Percentiles rank a stretch among this genome's conserved stretches.
Conservation (phyloP, 2,329 filamentous ascomycete genomes). For the Penicillium brevicompactum region DNA sequence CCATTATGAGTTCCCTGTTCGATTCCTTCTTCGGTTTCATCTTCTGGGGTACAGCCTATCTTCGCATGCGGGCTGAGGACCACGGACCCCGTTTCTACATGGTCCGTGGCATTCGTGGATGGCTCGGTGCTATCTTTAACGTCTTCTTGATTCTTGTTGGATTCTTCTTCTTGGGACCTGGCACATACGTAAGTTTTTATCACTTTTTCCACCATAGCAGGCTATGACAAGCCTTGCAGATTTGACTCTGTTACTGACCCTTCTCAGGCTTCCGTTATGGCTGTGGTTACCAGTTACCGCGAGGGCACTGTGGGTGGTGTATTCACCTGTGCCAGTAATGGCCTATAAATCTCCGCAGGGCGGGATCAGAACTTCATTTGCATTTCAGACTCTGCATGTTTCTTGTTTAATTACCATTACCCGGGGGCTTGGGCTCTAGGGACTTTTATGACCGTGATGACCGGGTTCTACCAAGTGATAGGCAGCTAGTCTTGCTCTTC, state of each 20-base stretch:
- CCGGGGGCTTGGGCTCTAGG: background rate
- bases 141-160: slow-evolving; percentile 72
- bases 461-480: background rate
- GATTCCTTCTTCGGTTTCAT: slow-evolving; percentile 84
- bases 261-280: slow-evolving; percentile 44
- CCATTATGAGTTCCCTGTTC: slow-evolving; percentile 70
- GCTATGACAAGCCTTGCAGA: slow-evolving; percentile 1
- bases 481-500: background rate
- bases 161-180: slow-evolving; percentile 76
- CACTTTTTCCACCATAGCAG: background rate
- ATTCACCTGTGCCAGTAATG: slow-evolving; percentile 68
- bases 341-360: slow-evolving; percentile 26
- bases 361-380: slow-evolving; percentile 2
- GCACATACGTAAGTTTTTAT: slow-evolving; percentile 67
- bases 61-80: slow-evolving; percentile 47
- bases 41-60: slow-evolving; percentile 64
- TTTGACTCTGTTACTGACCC: slow-evolving; percentile 43
- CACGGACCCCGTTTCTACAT: slow-evolving; percentile 44
- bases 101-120: slow-evolving; percentile 45
- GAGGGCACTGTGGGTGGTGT: slow-evolving; percentile 66
- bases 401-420: background rate
- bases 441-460: slow-evolving; percentile 3
- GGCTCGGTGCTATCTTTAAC: slow-evolving; percentile 60
- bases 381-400: slow-evolving; percentile 9
- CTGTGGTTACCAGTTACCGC: slow-evolving; percentile 67